Percentiles rank a stretch among this genome's conserved stretches.
Evolutionary conservation across 129 eudicot species (phyloP).

Genomic region (Ambrosia artemisiifolia): DNA sequence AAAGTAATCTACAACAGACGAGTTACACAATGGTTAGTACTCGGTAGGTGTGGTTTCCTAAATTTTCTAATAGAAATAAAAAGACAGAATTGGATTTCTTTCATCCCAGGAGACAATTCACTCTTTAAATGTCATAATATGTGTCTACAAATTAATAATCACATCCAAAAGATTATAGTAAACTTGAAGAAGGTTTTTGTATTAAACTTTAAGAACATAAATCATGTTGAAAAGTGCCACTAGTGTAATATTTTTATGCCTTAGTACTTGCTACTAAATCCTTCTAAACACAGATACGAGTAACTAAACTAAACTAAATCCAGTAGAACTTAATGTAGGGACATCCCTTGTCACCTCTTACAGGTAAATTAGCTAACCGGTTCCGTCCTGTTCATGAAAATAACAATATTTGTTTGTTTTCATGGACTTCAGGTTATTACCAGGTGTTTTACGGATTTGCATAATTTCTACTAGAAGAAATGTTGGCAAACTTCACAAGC

Average conservation of each 20-base stretch:
- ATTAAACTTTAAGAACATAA: no score
- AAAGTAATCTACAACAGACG: conserved; percentile 64
- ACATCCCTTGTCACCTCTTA: neutral
- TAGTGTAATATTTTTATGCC: neutral
- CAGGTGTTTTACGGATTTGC: neutral
- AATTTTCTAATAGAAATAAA: neutral
- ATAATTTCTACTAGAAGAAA: neutral
- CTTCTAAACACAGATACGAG: neutral
- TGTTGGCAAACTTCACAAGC: neutral
- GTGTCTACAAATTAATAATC: no score
- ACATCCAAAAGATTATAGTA: no score
- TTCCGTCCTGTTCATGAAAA: neutral
- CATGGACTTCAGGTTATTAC: neutral
- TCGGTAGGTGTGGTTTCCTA: neutral
- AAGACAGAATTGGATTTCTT: no score
- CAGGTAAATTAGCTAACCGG: no score
- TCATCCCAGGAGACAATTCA: no score
- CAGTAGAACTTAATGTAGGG: neutral
- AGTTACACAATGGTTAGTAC: conserved; percentile 2
- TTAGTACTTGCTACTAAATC: neutral
- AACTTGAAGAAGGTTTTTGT: no score
- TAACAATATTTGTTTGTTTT: neutral
- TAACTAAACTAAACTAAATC: neutral
- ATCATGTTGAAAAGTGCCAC: neutral
- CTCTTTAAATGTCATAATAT: no score